Evolutionary conservation across 2,329 filamentous ascomycete species (phyloP).

Genomic region (Blastomyces emzantsi): DNA sequence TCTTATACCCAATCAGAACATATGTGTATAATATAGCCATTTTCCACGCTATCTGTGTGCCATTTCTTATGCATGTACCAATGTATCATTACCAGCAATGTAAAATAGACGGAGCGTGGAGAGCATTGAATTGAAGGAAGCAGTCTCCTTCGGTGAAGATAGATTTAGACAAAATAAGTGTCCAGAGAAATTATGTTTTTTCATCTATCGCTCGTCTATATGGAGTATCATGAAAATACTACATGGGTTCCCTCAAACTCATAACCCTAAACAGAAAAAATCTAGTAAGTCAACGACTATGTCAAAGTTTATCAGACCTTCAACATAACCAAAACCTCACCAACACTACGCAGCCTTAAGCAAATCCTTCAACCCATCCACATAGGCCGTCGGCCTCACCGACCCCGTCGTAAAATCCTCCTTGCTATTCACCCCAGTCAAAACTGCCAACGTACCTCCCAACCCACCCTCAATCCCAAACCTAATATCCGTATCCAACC

Average conservation of each 20-base stretch:
- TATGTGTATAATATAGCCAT: background rate
- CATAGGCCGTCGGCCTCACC: slow-evolving; percentile 71
- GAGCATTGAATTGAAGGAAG: background rate
- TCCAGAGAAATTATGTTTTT: background rate
- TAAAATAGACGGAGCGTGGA: background rate
- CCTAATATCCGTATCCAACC: slow-evolving; percentile 89
- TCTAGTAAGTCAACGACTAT: background rate
- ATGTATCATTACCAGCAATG: background rate
- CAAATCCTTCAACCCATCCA: slow-evolving; percentile 76
- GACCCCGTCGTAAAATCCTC: slow-evolving; percentile 72
- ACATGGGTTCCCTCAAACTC: background rate
- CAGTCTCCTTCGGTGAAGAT: too few species aligned
- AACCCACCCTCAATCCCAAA: slow-evolving; percentile 88
- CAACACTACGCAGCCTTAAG: slow-evolving; percentile 20
- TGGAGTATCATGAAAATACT: background rate
- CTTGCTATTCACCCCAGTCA: slow-evolving; percentile 76
- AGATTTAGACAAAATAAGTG: background rate
- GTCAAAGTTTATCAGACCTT: background rate
- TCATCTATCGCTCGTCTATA: slow-evolving; percentile 5
- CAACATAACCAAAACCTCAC: background rate
- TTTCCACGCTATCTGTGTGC: background rate
- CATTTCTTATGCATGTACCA: background rate
- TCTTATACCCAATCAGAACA: background rate
- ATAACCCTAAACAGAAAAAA: background rate
- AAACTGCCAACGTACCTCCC: slow-evolving; percentile 80